Evolutionary conservation across 352 stramenopile species (phyloP).

Genomic region (Hyaloperonospora brassicae): DNA sequence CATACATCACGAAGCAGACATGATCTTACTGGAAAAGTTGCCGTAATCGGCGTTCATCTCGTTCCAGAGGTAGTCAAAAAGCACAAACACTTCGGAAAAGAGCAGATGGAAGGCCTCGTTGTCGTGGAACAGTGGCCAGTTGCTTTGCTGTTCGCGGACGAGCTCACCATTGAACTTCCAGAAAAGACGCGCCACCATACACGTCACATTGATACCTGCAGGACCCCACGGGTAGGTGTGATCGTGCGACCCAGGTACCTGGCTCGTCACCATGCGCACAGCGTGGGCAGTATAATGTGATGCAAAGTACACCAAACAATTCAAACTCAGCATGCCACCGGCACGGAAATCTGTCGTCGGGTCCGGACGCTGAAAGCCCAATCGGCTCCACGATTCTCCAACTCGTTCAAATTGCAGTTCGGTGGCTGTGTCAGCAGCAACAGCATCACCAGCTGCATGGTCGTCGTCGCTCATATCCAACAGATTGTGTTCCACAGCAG

Average conservation of each 20-base stretch:
- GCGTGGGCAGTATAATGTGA: constrained; percentile 58
- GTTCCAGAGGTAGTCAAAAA: constrained; percentile 81
- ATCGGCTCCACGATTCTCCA: constrained; percentile 67
- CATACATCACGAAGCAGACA: constrained; percentile 5
- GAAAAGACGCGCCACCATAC: constrained; percentile 70
- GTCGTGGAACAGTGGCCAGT: constrained; percentile 71
- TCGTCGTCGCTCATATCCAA: constrained; percentile 18
- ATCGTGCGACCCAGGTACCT: constrained; percentile 70
- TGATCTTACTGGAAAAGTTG: constrained; percentile 54
- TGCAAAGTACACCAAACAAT: constrained; percentile 78
- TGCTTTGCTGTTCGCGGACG: constrained; percentile 46
- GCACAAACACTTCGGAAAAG: constrained; percentile 76
- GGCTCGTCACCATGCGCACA: constrained; percentile 63
- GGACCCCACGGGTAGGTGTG: constrained; percentile 81
- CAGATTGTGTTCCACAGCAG: constrained; percentile 24
- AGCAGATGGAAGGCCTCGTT: constrained; percentile 64
- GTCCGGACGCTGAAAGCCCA: constrained; percentile 79
- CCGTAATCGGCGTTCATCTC: constrained; percentile 84
- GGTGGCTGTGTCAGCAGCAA: constrained; percentile 5
- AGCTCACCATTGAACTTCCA: constrained; percentile 76
- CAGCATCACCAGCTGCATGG: constrained; percentile 2
- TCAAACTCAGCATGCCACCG: constrained; percentile 68
- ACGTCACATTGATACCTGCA: constrained; percentile 81
- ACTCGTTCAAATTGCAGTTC: constrained; percentile 55
- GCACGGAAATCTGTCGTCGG: constrained; percentile 82